Evolutionary conservation across 2,329 filamentous ascomycete genomes (phyloP), one percentile per base, ranked within the genome.

Genomic region (Sporothrix sp.): DNA sequence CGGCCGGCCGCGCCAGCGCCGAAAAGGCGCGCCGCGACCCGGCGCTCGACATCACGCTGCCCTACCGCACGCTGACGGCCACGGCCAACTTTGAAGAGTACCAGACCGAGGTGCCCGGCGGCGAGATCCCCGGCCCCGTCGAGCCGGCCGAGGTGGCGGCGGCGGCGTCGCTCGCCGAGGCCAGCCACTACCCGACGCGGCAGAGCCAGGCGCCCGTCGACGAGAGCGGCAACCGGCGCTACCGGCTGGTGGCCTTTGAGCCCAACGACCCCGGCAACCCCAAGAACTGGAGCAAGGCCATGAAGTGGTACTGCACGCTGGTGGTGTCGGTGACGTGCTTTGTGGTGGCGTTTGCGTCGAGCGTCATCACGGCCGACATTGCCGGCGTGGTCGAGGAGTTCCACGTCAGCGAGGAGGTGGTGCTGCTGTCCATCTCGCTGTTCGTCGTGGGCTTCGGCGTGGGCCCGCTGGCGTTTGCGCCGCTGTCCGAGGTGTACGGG

Each of bases 271-370:
- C 79, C 0, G 84, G 82, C 56, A 91, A 91, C 60, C 87, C 87
- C 0, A 91, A 91, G 73, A 93, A 91, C 65, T 93, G 85, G 85
- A 79, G 76, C 51, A 88, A 87, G 65, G 70, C 68, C 1, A 84
- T 71, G 65, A 93, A 90, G 67, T 91, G 87, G 86, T 87, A 83
- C 61, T 83, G 79, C 61, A 95, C 88, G 21, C 88, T 94, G 83
- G 80, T 87, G 14, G 87, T 95, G 0, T 85, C 88, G 1, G 56
- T 78, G 20, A 86, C 83, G 2, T 87, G 84, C 61, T 87, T 88
- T 61, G 81, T 85, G 36, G 84, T 87, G 39, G 82, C 84, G 0
- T 79, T 87, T 52, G 71, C 73, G 21, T 87, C 82, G 44, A 80
- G 81, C 47, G 82, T 94, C 57, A 82, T 94, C 62, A 94, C 88